Conservation (phyloP, 768 basidiomycete genomes). For the Rhizopogon vinicolor region DNA sequence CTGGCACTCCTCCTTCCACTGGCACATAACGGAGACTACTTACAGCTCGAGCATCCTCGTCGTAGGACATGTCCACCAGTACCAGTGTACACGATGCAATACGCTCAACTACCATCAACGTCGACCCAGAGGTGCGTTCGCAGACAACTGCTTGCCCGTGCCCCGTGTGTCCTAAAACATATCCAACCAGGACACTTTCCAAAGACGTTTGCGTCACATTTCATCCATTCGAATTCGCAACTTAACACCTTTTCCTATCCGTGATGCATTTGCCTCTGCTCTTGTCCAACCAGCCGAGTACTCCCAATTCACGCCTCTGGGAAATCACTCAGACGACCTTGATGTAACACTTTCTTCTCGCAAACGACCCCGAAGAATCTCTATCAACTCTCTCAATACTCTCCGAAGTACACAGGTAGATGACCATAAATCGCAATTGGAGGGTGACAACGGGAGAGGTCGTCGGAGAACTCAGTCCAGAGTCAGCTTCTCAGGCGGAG, state of each 20-base stretch:
- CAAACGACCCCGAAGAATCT: conserved; percentile 57
- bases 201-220: conserved; percentile 75
- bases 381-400: conserved; percentile 51
- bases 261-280: conserved; percentile 70
- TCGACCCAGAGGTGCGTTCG: not conserved
- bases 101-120: conserved; percentile 6
- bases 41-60: too few relatives aligned
- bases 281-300: conserved; percentile 62
- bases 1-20: not conserved
- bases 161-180: not conserved
- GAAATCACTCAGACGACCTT: conserved; percentile 65
- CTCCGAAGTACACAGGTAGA: conserved; percentile 43
- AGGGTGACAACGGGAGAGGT: conserved; percentile 31
- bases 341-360: conserved; percentile 53
- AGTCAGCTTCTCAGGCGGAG: conserved; percentile 31
- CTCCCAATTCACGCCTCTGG: conserved; percentile 52
- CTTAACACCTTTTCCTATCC: conserved; percentile 78
- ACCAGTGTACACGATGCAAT: conserved; percentile 11
- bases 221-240: conserved; percentile 72
- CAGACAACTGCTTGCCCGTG: not conserved
- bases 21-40: too few relatives aligned
- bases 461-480: conserved; percentile 45
- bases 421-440: conserved; percentile 27
- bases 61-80: conserved; percentile 15
- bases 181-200: conserved; percentile 18